A percentile compares a stretch with the other conserved stretches of the same genome.
Evolutionary conservation across 2,329 filamentous ascomycete genomes (phyloP).

Genomic region (Elsinoe arachidis): DNA sequence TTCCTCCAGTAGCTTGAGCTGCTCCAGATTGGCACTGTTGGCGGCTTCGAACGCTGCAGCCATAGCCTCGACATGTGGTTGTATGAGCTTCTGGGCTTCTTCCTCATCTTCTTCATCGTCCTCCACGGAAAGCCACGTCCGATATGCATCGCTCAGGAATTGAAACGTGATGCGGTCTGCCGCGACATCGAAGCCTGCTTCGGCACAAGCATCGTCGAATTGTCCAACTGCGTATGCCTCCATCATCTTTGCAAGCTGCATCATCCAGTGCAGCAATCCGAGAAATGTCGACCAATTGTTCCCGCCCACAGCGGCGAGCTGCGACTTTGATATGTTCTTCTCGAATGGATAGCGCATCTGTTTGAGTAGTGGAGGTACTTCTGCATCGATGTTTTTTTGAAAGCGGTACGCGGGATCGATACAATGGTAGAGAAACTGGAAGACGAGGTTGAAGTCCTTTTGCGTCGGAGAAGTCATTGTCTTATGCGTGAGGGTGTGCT

Average conservation of each 20-base stretch:
- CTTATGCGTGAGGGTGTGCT: slow-evolving; percentile 83
- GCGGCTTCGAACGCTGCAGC: slow-evolving; percentile 74
- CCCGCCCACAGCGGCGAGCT: slow-evolving; percentile 87
- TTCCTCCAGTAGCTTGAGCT: slow-evolving; percentile 75
- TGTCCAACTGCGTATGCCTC: slow-evolving; percentile 68
- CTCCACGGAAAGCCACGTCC: slow-evolving; percentile 84
- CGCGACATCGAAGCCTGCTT: slow-evolving; percentile 77
- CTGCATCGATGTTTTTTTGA: slow-evolving; percentile 87
- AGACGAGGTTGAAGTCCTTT: slow-evolving; percentile 97
- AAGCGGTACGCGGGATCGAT: slow-evolving; percentile 93
- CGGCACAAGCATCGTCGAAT: slow-evolving; percentile 84
- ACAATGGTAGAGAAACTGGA: slow-evolving; percentile 93
- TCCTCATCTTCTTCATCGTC: slow-evolving; percentile 67
- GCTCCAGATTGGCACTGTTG: slow-evolving; percentile 75
- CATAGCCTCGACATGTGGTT: slow-evolving; percentile 82
- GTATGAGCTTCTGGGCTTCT: slow-evolving; percentile 67
- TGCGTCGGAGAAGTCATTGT: slow-evolving; percentile 90
- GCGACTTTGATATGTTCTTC: slow-evolving; percentile 90
- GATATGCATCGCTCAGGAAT: slow-evolving; percentile 82
- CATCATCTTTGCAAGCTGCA: slow-evolving; percentile 92
- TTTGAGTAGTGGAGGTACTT: slow-evolving; percentile 85
- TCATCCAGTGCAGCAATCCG: slow-evolving; percentile 95
- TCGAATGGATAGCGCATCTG: slow-evolving; percentile 93
- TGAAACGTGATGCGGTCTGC: slow-evolving; percentile 91
- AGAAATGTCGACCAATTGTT: slow-evolving; percentile 97